Percentiles rank a stretch among this genome's conserved stretches.
These are phyloP conservation scores for Tilletia walkeri DNA, from an alignment of 1,284 basidiomycete species.

Conservation along the genomic window DNA sequence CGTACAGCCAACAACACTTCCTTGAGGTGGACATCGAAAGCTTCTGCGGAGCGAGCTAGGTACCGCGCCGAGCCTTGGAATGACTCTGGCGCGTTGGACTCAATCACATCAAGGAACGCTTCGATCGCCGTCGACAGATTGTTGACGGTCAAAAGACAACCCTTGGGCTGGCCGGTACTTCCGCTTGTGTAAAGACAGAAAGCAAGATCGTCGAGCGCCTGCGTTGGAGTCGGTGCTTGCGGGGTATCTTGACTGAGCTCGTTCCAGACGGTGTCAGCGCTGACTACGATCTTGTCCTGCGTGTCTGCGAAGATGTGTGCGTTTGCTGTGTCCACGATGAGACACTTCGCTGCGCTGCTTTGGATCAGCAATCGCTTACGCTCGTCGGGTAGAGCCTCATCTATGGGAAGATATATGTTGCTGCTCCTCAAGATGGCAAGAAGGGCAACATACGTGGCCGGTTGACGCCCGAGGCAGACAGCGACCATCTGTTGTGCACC, in stretches of 20 bases:
- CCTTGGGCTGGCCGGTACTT: constrained; percentile 49
- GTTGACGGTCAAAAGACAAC: constrained; percentile 40
- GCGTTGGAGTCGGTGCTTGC: neutral
- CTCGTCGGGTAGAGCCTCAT: constrained; percentile 47
- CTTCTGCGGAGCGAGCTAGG: constrained; percentile 51
- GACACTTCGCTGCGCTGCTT: constrained; percentile 35
- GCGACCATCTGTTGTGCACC: constrained; percentile 37
- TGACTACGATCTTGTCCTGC: neutral
- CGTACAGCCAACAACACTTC: constrained; percentile 52
- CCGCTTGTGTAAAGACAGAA: constrained; percentile 54
- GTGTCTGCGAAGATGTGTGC: neutral
- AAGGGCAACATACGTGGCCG: constrained; percentile 41
- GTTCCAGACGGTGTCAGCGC: neutral
- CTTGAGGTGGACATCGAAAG: constrained; percentile 54
- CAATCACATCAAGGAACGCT: constrained; percentile 35
- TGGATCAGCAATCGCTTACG: constrained; percentile 46
- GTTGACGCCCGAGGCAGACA: constrained; percentile 38
- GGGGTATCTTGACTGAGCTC: neutral
- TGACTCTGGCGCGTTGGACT: constrained; percentile 35
- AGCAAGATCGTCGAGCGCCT: constrained; percentile 32
- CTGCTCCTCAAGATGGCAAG: constrained; percentile 44
- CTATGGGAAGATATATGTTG: constrained; percentile 52
- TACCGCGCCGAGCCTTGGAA: constrained; percentile 34
- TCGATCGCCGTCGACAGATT: constrained; percentile 46
- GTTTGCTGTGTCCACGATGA: constrained; percentile 26